Evolutionary conservation across 202 grass and related monocot species (phyloP).

Genomic region (Schoenoplectus triqueter): DNA sequence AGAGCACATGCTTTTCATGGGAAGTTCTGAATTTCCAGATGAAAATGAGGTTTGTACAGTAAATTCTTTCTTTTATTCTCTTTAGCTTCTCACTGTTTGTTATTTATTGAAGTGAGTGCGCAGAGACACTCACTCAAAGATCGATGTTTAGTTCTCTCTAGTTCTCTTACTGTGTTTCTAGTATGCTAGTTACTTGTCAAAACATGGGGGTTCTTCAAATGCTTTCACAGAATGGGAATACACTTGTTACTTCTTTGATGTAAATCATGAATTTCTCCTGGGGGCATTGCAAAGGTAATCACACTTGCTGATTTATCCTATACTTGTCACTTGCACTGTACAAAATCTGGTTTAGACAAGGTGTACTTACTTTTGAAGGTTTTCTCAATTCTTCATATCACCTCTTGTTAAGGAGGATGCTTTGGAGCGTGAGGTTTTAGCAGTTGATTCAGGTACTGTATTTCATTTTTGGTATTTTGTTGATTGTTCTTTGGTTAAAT

Average conservation of each 20-base stretch:
- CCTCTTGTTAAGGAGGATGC: slow-evolving; percentile 92
- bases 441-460: slow-evolving; percentile 83
- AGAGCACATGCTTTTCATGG: slow-evolving; percentile 99
- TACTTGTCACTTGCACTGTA: slow-evolving; percentile 46
- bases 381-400: slow-evolving; percentile 98
- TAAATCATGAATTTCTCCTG: slow-evolving; percentile 73
- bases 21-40: slow-evolving; percentile 94
- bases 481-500: slow-evolving; percentile 41
- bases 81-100: not conserved
- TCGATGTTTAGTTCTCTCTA: slow-evolving; percentile 38
- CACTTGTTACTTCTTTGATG: slow-evolving; percentile 94
- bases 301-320: slow-evolving; percentile 19
- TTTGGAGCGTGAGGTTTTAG: slow-evolving; percentile 95
- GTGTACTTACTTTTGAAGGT: slow-evolving; percentile 58
- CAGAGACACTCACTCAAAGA: not conserved
- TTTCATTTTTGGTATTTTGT: slow-evolving; percentile 36
- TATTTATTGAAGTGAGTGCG: slow-evolving; percentile 26
- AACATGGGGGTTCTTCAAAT: slow-evolving; percentile 94
- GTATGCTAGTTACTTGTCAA: slow-evolving; percentile 96
- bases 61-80: slow-evolving; percentile 33
- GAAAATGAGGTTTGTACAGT: slow-evolving; percentile 89
- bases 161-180: slow-evolving; percentile 42
- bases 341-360: slow-evolving; percentile 41
- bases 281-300: slow-evolving; percentile 83
- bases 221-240: slow-evolving; percentile 97